A percentile compares a stretch with the other conserved stretches of the same genome.
phyloP scores from a whole-genome alignment of 768 basidiomycete species.

The Termitomyces eurrhizus region DNA sequence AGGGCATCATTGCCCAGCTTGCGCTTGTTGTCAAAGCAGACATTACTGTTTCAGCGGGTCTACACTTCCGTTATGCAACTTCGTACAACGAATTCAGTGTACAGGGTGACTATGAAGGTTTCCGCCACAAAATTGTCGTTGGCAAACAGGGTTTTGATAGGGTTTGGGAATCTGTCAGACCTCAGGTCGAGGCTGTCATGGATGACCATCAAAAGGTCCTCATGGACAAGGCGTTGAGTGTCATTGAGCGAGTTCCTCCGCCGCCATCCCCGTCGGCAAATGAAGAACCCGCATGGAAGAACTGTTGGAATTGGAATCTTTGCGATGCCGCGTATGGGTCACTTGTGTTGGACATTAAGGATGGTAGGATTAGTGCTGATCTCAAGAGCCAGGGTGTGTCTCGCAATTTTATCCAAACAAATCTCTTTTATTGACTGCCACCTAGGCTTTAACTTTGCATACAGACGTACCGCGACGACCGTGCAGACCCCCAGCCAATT shows the following conservation, averaged over 20 bases:
- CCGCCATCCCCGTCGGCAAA: slow-evolving; percentile 45
- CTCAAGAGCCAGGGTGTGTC: slow-evolving; percentile 83
- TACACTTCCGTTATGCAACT: slow-evolving; percentile 96
- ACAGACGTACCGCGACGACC: slow-evolving; percentile 69
- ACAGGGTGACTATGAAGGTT: slow-evolving; percentile 84
- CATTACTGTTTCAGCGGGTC: slow-evolving; percentile 87
- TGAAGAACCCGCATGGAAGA: slow-evolving; percentile 97
- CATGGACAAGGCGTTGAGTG: slow-evolving; percentile 84
- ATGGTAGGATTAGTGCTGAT: slow-evolving; percentile 89
- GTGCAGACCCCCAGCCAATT: slow-evolving; percentile 58
- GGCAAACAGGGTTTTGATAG: slow-evolving; percentile 84
- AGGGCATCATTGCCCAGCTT: slow-evolving; percentile 90
- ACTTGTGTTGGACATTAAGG: slow-evolving; percentile 83
- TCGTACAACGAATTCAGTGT: slow-evolving; percentile 98
- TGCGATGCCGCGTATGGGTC: slow-evolving; percentile 94
- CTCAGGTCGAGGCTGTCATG: slow-evolving; percentile 87
- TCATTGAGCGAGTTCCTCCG: slow-evolving; percentile 77
- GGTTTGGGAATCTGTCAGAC: slow-evolving; percentile 94
- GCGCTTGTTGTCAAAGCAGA: slow-evolving; percentile 91
- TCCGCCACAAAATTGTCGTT: slow-evolving; percentile 70
- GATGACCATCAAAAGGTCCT: slow-evolving; percentile 87
- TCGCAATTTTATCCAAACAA: slow-evolving; percentile 6
- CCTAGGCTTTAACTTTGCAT: slow-evolving; percentile 93
- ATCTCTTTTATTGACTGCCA: background rate
- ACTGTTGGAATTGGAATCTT: slow-evolving; percentile 99